Base-by-base conservation (phyloP, 495 filamentous ascomycete genomes). In the Penicillium subrubescens region DNA sequence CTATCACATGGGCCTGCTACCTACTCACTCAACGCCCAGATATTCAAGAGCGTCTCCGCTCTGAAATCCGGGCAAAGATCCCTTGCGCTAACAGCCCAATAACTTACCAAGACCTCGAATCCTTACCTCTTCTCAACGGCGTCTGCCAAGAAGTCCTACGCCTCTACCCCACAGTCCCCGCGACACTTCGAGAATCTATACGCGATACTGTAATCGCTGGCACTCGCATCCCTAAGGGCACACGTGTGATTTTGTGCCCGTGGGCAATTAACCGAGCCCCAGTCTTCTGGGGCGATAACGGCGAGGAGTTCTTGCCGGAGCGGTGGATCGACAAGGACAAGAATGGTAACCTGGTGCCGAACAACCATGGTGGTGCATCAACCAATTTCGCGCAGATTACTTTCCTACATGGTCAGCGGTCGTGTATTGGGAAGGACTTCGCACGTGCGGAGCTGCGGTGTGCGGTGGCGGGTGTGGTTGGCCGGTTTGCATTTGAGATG, bases 1-100 rank as follows among this genome's bases (percentile, higher is more conserved):
- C 84, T 37, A 71, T 87, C 5, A 83, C 82, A 35, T 86, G 83
- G 81, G 73, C 81, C 19, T 77, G 77, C 39, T 83, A 83, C 60
- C 79, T 87, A 7, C 71, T 86, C 2, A 72, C 78, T 53, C 76
- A 71, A 1, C 63, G 85, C 62, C 82, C 82, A 12, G 68, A 79
- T 3, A 66, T 79, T 4, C 84, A 87, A 68, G 71, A 59, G 7
- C 72, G 72, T 0, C 77, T 86, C 0, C 82, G 83, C 11, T 67
- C 70, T 0, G 84, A 86, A 67, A 76, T 85, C 57, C 80, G 77
- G 43, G 57, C 71, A 3, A 64, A 68, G 5, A 78, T 84, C 33
- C 77, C 78, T 27, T 71, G 75, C 14, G 67, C 48, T 23, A 57
- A 57, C 21, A 66, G 35, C 11, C 48, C 48, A 60, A 63, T n/a